Percentiles rank a stretch among this genome's conserved stretches.
Conservation (phyloP, 768 basidiomycete species). For the Leccinum subtestaceum region DNA sequence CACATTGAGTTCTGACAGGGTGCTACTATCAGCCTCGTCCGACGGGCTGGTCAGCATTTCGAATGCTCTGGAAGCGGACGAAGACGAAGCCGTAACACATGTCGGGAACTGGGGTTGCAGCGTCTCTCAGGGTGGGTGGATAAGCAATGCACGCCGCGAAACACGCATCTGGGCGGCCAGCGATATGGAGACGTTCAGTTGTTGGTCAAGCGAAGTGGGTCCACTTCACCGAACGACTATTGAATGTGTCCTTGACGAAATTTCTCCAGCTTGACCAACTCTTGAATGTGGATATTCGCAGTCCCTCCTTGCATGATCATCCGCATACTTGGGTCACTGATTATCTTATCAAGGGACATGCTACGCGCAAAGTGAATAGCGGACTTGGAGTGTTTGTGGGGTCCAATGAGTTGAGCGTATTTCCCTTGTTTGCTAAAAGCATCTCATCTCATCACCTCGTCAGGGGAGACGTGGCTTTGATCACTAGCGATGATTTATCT, state of each 20-base stretch:
- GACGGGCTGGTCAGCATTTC: conserved; percentile 81
- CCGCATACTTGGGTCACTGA: conserved; percentile 73
- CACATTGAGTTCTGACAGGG: conserved; percentile 37
- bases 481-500: conserved; percentile 44
- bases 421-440: not conserved
- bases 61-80: conserved; percentile 71
- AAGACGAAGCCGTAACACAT: conserved; percentile 79
- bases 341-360: conserved; percentile 61
- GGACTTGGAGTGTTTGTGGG: conserved; percentile 60
- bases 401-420: conserved; percentile 60
- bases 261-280: conserved; percentile 54
- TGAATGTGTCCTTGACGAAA: not conserved
- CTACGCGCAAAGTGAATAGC: conserved; percentile 15
- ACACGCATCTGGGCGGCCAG: conserved; percentile 76
- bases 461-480: conserved; percentile 58
- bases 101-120: conserved; percentile 88
- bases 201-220: conserved; percentile 72
- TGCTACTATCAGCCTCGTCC: conserved; percentile 77
- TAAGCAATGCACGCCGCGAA: conserved; percentile 31
- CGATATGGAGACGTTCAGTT: conserved; percentile 93
- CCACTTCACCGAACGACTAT: not conserved
- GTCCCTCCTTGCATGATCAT: conserved; percentile 55
- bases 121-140: conserved; percentile 75
- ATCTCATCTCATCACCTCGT: conserved; percentile 1
- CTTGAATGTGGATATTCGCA: conserved; percentile 60